Evolutionary conservation across 306 rosid species (phyloP).

Genomic region (Trichosanthes cucumerina): DNA sequence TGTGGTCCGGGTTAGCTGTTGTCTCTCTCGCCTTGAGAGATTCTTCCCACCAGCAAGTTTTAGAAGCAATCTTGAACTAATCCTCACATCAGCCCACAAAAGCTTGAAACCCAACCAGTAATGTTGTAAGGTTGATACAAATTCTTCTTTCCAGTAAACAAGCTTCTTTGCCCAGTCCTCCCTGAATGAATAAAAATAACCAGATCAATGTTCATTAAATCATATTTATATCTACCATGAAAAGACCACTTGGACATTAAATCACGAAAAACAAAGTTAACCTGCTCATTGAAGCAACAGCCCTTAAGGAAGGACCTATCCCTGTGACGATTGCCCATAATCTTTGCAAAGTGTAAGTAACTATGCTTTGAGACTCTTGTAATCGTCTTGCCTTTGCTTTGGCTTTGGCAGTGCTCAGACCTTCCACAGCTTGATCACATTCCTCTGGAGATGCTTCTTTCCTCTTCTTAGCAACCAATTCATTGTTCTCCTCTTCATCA

Average conservation of each 20-base stretch:
- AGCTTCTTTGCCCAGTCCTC: constrained; percentile 92
- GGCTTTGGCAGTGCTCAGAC: constrained; percentile 71
- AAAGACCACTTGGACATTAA: not conserved
- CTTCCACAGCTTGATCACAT: constrained; percentile 89
- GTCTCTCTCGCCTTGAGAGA: constrained; percentile 89
- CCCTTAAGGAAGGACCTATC: constrained; percentile 76
- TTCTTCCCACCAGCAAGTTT: constrained; percentile 91
- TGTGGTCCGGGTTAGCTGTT: constrained; percentile 81
- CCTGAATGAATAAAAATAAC: constrained; percentile 22
- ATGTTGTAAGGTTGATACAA: constrained; percentile 68
- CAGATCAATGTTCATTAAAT: not conserved
- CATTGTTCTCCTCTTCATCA: constrained; percentile 28
- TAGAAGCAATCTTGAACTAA: constrained; percentile 65
- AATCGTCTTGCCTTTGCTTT: constrained; percentile 72
- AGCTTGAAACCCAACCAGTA: constrained; percentile 91
- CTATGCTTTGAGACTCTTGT: constrained; percentile 39
- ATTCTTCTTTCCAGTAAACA: constrained; percentile 66
- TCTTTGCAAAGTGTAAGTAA: constrained; percentile 29
- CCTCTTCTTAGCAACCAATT: constrained; percentile 35
- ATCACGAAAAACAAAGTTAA: constrained; percentile 11
- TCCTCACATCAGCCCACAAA: constrained; percentile 70
- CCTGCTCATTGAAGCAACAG: constrained; percentile 85
- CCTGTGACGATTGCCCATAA: constrained; percentile 53
- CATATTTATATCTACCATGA: constrained; percentile 14
- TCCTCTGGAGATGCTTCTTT: constrained; percentile 89